Percentiles rank a stretch among this genome's conserved stretches.
Conservation (phyloP, 2,329 filamentous ascomycete species). For the Diaporthe destruens region DNA sequence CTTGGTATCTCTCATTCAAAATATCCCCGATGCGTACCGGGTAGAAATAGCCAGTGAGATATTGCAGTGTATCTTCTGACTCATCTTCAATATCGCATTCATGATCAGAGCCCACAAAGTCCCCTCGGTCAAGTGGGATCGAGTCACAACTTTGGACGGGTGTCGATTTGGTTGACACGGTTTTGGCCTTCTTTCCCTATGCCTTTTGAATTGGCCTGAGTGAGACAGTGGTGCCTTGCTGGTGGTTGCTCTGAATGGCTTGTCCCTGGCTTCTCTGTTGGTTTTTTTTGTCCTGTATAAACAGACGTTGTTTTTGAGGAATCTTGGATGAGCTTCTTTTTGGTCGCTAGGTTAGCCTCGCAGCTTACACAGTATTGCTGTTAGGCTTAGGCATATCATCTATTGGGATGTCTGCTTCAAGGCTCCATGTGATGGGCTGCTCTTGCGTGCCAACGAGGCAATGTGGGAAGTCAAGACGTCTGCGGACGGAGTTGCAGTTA, state of each 20-base stretch:
- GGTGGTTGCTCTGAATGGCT: background rate
- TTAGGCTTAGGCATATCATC: background rate
- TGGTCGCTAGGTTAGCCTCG: background rate
- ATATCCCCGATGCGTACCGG: slow-evolving; percentile 2
- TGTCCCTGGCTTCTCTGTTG: background rate
- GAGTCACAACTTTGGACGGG: background rate
- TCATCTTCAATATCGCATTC: slow-evolving; percentile 8
- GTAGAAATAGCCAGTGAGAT: background rate
- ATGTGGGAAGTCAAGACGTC: background rate
- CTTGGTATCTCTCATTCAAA: background rate
- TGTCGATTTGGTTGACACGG: background rate
- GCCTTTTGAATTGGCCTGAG: background rate
- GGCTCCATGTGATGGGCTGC: background rate
- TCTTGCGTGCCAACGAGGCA: background rate
- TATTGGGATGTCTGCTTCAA: background rate
- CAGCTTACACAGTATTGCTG: background rate
- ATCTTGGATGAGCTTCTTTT: background rate
- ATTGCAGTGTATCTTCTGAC: slow-evolving; percentile 5
- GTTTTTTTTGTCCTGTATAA: background rate
- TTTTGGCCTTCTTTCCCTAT: background rate
- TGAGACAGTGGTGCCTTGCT: background rate
- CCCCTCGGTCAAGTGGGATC: background rate
- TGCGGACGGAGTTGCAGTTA: background rate
- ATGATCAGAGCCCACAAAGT: background rate
- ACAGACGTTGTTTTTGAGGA: background rate